Evolutionary conservation across 2,329 filamentous ascomycete species (phyloP).

Genomic region (Hirsutella minnesotensis): DNA sequence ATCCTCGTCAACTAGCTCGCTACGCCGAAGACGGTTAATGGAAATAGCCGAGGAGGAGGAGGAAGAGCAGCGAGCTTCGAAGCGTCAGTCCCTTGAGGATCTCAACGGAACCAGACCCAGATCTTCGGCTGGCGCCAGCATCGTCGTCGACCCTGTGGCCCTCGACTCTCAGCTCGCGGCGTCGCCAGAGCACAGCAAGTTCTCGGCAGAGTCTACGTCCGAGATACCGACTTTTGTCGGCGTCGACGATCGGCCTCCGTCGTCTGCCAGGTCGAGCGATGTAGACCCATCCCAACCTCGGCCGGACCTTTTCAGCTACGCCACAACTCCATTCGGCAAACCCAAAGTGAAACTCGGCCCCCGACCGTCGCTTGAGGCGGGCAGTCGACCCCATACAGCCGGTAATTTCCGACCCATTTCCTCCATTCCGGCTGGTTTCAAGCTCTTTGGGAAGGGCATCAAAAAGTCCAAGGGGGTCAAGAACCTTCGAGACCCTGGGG

Average conservation of each 20-base stretch:
- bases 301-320: constrained; percentile 37
- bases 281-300: constrained; percentile 27
- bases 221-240: constrained; percentile 42
- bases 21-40: constrained; percentile 65
- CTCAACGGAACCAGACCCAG: constrained; percentile 17
- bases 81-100: constrained; percentile 45
- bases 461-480: constrained; percentile 31
- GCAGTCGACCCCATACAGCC: constrained; percentile 48
- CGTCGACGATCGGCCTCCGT: constrained; percentile 29
- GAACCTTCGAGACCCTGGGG: constrained; percentile 6
- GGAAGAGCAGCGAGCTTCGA: constrained; percentile 51
- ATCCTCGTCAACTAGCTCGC: constrained; percentile 72
- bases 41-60: constrained; percentile 93
- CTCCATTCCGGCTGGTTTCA: constrained; percentile 70
- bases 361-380: constrained; percentile 60
- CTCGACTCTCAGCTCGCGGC: constrained; percentile 40
- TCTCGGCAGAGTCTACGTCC: constrained; percentile 30
- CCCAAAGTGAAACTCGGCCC: constrained; percentile 85
- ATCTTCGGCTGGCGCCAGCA: constrained; percentile 15
- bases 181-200: constrained; percentile 36
- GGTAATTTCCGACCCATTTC: constrained; percentile 60
- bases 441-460: constrained; percentile 48
- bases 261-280: constrained; percentile 32
- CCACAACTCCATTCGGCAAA: constrained; percentile 43
- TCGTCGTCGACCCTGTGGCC: constrained; percentile 26